Evolutionary conservation across 208 protist species (phyloP), one percentile per base, ranked within the genome.

Genomic region (Angomonas ambiguus): DNA sequence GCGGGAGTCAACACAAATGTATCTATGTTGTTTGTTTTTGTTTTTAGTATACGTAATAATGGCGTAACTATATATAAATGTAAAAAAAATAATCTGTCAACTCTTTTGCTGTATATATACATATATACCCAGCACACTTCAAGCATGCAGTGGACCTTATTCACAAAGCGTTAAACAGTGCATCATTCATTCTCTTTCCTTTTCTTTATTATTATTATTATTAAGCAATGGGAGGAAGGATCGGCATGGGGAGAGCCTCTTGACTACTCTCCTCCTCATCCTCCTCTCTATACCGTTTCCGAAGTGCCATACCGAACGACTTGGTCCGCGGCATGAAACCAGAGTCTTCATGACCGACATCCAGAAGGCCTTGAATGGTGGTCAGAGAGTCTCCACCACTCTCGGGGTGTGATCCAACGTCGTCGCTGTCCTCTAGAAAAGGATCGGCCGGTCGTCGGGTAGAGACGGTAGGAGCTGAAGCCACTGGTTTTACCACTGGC

Each of bases 281-380:
- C 18, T 94, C 88, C 8, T 91, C 84, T 27, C 83, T 76, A 65
- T 87, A 87, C 10, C 89, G 81, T 71, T 95, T 95, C 1, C 83
- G 81, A 32, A 95, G 79, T 10, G 86, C 86, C 56, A 84, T 82
- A 5, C 82, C 82, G 35, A 91, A 89, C 42, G 72, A 76, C 34
- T 68, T 64, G 49, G 78, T 94, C 49, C 69, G 81, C 11, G 79
- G 71, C 2, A 34, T 35, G 30, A n/a, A 58, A 16, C 16, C 13
- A 16, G 68, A 76, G 10, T 73, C 65, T 22, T 63, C 58, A 59
- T 85, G 69, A 6, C 74, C 78, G 30, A 75, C 72, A 33, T 83
- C 79, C n/a, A 88, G 66, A n/a, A 93, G 45, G 30, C 71, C 61
- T 38, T 83, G 77, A 6, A 89, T 71, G 2, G 86, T 81, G 25